phyloP scores from a whole-genome alignment of 106 monocot species.

The Gastrodia elata region DNA sequence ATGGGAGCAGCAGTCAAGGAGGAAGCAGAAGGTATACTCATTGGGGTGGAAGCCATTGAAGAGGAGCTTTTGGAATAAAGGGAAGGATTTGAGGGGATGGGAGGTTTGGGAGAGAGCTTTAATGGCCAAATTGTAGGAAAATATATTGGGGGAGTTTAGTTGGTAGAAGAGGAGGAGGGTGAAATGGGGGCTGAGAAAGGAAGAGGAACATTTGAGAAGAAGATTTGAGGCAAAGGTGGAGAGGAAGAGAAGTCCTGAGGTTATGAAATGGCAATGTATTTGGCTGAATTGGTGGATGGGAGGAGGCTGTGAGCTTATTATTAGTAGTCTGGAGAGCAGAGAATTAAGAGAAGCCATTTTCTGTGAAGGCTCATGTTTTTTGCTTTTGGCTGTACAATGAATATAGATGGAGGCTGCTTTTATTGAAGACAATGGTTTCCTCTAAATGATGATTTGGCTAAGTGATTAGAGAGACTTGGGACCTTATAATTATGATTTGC shows the following conservation, averaged over 20 bases:
- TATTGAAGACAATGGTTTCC: too few species aligned
- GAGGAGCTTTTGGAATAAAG: conserved; percentile 20
- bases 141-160: conserved; percentile 20
- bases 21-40: conserved; percentile 45
- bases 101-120: conserved; percentile 12
- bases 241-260: conserved; percentile 23
- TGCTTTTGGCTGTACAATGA: not conserved
- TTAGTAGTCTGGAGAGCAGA: conserved; percentile 14
- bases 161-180: conserved; percentile 24
- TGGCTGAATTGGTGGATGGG: conserved; percentile 21
- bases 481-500: too few species aligned
- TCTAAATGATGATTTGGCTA: too few species aligned
- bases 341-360: not conserved
- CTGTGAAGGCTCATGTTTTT: not conserved
- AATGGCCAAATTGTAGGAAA: conserved; percentile 24
- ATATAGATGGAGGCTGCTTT: not conserved
- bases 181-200: conserved; percentile 8
- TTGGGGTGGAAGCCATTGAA: conserved; percentile 19
- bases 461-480: too few species aligned
- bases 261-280: conserved; percentile 21
- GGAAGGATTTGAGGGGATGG: conserved; percentile 18
- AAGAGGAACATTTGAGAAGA: conserved; percentile 20
- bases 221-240: conserved; percentile 25
- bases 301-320: conserved; percentile 15
- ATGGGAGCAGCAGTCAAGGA: conserved; percentile 22